A percentile compares a stretch with the other conserved stretches of the same genome.
These are phyloP conservation scores for Phytophthora ramorum DNA, from an alignment of 352 stramenopile genomes.

Conservation along the genomic window DNA sequence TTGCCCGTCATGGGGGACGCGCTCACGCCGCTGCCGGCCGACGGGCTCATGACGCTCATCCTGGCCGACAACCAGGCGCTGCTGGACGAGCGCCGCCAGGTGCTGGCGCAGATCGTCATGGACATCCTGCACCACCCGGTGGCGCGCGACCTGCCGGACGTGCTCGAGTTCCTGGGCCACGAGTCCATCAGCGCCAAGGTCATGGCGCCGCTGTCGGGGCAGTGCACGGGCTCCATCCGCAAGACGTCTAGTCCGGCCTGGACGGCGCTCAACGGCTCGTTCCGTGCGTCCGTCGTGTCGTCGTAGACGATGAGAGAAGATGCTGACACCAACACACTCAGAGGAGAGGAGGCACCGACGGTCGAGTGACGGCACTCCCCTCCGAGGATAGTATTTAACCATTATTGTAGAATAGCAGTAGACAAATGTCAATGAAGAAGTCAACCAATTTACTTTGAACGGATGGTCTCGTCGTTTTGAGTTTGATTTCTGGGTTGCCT, in stretches of 20 bases:
- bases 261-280: constrained; percentile 45
- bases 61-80: too few relatives aligned
- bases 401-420: constrained; percentile 36
- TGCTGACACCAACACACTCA: constrained; percentile 2
- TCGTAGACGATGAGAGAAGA: constrained; percentile 21
- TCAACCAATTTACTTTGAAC: too few relatives aligned
- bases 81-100: too few relatives aligned
- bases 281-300: constrained; percentile 17
- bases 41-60: too few relatives aligned
- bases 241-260: constrained; percentile 77
- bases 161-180: constrained; percentile 73
- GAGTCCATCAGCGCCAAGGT: constrained; percentile 56
- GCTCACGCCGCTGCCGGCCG: too few relatives aligned
- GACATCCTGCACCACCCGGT: constrained; percentile 65
- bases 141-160: constrained; percentile 61
- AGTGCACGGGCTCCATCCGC: too few relatives aligned
- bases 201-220: too few relatives aligned
- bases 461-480: too few relatives aligned
- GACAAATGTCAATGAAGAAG: too few relatives aligned
- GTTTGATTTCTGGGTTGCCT: too few relatives aligned
- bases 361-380: too few relatives aligned
- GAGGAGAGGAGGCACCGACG: not conserved
- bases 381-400: constrained; percentile 35
- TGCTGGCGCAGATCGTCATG: constrained; percentile 65
- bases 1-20: too few relatives aligned